phyloP scores from a whole-genome alignment of 768 basidiomycete species.

The Naganishia friedmannii region DNA sequence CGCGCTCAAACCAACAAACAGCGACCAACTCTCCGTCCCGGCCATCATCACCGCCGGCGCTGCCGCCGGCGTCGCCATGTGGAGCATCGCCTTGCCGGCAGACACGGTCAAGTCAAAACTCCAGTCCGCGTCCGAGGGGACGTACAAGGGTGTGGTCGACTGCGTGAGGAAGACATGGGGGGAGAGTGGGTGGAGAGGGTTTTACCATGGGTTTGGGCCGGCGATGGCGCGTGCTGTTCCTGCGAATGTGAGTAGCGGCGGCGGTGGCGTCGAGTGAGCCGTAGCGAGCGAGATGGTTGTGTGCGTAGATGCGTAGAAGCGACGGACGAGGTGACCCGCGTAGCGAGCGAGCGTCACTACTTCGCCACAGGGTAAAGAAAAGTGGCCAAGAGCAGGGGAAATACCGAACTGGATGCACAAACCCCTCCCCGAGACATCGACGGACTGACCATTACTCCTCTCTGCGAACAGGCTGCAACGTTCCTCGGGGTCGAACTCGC shows the following conservation, averaged over 20 bases:
- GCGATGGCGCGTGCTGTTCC: constrained; percentile 95
- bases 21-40: constrained; percentile 77
- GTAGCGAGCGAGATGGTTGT: neutral
- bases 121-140: constrained; percentile 93
- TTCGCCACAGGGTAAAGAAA: too few relatives aligned
- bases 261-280: neutral
- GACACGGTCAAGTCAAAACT: constrained; percentile 94
- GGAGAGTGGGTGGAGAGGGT: constrained; percentile 73
- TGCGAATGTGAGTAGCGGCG: constrained; percentile 83
- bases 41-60: constrained; percentile 90
- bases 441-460: too few relatives aligned
- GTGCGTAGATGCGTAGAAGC: too few relatives aligned
- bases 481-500: constrained; percentile 84
- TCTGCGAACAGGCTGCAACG: constrained; percentile 38
- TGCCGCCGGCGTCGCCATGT: constrained; percentile 94
- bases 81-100: constrained; percentile 93
- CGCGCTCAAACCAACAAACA: constrained; percentile 71
- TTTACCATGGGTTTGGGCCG: constrained; percentile 97
- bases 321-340: too few relatives aligned
- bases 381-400: too few relatives aligned
- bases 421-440: too few relatives aligned
- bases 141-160: constrained; percentile 91
- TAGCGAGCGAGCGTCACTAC: too few relatives aligned
- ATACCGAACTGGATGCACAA: too few relatives aligned
- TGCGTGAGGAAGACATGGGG: constrained; percentile 89